A percentile compares a stretch with the other conserved stretches of the same genome.
phyloP scores from a whole-genome alignment of 23 red algal genomes.

The Gracilaria vermiculophylla region DNA sequence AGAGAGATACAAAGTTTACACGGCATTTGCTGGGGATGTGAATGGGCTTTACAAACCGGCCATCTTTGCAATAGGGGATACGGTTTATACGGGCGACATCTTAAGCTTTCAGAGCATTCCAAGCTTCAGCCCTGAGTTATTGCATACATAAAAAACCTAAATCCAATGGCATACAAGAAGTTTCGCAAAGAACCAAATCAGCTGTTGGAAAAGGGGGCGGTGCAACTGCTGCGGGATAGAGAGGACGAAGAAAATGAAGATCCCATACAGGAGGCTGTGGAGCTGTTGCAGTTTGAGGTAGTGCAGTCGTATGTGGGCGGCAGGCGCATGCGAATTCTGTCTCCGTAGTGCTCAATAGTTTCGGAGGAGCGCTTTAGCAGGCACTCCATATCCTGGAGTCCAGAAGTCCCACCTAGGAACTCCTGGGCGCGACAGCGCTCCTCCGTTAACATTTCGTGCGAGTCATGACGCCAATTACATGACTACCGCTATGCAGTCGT shows the following conservation, averaged over 20 bases:
- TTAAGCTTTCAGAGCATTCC: slow-evolving; percentile 73
- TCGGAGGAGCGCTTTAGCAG: too few species aligned
- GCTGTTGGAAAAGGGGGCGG: slow-evolving; percentile 80
- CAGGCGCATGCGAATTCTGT: too few species aligned
- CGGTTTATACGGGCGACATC: slow-evolving; percentile 34
- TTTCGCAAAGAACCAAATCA: slow-evolving; percentile 75
- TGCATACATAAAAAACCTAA: slow-evolving; percentile 73
- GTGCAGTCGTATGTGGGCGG: too few species aligned
- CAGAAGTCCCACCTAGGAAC: too few species aligned
- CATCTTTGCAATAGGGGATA: slow-evolving; percentile 83
- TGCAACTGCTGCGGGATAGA: slow-evolving; percentile 66
- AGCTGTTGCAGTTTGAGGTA: slow-evolving; percentile 84
- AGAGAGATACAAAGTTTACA: slow-evolving; percentile 70
- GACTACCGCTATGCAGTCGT: too few species aligned
- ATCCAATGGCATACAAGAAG: slow-evolving; percentile 75
- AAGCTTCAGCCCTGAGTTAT: slow-evolving; percentile 73
- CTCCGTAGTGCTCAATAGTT: too few species aligned
- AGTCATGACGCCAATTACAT: too few species aligned
- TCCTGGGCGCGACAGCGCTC: too few species aligned
- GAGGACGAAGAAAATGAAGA: slow-evolving; percentile 73
- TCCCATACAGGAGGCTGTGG: slow-evolving; percentile 78
- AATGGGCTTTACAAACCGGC: slow-evolving; percentile 78
- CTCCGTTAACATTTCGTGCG: too few species aligned
- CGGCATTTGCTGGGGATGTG: slow-evolving; percentile 80
- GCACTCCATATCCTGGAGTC: too few species aligned